phyloP scores from a whole-genome alignment of 1,139 yeast genomes.

The Suhomyces guaymorum region DNA sequence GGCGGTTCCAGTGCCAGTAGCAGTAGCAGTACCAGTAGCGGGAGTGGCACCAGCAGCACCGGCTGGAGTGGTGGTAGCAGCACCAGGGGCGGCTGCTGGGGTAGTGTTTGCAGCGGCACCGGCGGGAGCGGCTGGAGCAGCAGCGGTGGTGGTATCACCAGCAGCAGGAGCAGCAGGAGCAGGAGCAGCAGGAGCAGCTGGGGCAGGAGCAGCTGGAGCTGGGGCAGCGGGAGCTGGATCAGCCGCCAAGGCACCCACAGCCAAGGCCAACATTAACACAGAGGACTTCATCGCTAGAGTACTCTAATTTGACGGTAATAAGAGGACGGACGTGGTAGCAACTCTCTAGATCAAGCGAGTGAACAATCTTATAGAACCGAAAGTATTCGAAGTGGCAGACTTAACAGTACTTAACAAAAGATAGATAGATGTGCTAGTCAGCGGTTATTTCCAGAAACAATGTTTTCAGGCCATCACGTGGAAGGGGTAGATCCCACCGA shows the following conservation, averaged over 20 bases:
- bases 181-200: slow-evolving; percentile 16
- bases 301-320: too few species aligned
- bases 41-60: slow-evolving; percentile 14
- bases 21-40: slow-evolving; percentile 9
- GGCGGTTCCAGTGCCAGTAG: slow-evolving; percentile 11
- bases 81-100: slow-evolving; percentile 9
- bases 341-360: too few species aligned
- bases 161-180: slow-evolving; percentile 43
- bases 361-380: too few species aligned
- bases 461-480: background rate
- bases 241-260: slow-evolving; percentile 13
- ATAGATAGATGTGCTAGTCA: background rate
- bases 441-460: too few species aligned
- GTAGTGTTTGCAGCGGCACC: slow-evolving; percentile 13
- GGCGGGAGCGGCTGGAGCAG: slow-evolving; percentile 13
- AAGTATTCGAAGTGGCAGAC: too few species aligned
- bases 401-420: too few species aligned
- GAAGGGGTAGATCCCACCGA: too few species aligned
- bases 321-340: too few species aligned
- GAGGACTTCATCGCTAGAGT: slow-evolving; percentile 6
- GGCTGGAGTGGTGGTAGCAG: slow-evolving; percentile 19
- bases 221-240: slow-evolving; percentile 13
- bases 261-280: slow-evolving; percentile 8
- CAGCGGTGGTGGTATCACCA: slow-evolving; percentile 22
- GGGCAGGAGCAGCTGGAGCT: slow-evolving; percentile 11